Evolutionary conservation across 805 yeast species (phyloP), one percentile per base, ranked within the genome.

Genomic region (Saturnispora ahearnii): DNA sequence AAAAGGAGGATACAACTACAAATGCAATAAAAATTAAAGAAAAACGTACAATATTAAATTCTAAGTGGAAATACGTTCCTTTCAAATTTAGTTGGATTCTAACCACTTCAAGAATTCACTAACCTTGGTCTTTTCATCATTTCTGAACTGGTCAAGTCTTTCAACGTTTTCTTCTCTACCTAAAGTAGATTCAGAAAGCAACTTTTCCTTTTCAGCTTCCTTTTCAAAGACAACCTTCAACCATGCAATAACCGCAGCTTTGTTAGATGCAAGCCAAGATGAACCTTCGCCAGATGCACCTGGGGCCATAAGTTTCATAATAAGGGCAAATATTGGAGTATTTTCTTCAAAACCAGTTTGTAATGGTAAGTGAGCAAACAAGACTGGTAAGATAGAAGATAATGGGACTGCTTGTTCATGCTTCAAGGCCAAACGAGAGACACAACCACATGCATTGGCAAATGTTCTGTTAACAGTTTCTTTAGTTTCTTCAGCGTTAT

Each of bases 401-500:
- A 88, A 68, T 53, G 97, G 97, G 57, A 90, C 81, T 34, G 84
- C 76, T 36, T 68, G 70, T 59, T 79, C 81, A 65, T 85, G 77
- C 63, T 84, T 82, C 65, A 87, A 71, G 12, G 86, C 78, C 86
- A 93, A 76, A 69, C 99, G 81, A 15, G 96, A 90, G 51, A 90
- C 96, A 77, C 98, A 93, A 41, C 99, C 99, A 67, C 93, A 84
- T 4, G 96, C 96, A 67, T 93, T 93, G 53, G 98, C 96, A 58
- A 79, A 80, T 5, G 95, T 81, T 71, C 96, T 78, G 69, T 83
- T 82, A 59, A 87, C 78, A 53, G 80, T 84, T 56, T 88, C 96
- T 61, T 77, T 77, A 32, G 87, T 74, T 65, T 85, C 91, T 57
- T 84, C 95, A 60, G 82, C 88, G 54, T 79, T 85, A 50, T 72